These are phyloP conservation scores for Trichosporon sp. DNA, from an alignment of 1,284 basidiomycete species.

Conservation along the genomic window DNA sequence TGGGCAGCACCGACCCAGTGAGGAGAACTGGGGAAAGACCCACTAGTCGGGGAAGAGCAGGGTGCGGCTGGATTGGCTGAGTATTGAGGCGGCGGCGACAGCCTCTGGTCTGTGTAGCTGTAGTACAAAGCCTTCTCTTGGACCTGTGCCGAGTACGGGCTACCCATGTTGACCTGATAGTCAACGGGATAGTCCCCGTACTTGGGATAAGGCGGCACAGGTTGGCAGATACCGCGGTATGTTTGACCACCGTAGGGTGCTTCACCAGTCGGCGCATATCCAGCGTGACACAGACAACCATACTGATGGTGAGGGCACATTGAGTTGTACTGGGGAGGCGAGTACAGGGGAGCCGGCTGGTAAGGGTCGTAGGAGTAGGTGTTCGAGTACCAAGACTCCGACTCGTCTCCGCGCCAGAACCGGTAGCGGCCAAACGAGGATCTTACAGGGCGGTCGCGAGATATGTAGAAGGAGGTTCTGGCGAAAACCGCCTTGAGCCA, in stretches of 20 bases:
- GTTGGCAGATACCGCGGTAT: background rate
- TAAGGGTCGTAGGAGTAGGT: background rate
- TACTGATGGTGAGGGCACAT: background rate
- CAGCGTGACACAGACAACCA: background rate
- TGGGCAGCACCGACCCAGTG: background rate
- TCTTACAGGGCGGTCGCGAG: background rate
- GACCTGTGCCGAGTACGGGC: background rate
- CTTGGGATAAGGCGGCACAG: background rate
- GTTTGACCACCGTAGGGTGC: background rate
- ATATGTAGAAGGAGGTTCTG: background rate
- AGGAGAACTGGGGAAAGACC: background rate
- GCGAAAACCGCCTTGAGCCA: background rate
- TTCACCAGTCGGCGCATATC: background rate
- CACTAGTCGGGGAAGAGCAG: background rate
- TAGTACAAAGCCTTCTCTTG: background rate
- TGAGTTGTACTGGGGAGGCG: background rate
- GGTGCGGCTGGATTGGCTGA: too few species aligned
- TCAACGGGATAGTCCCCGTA: background rate
- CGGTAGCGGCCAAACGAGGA: background rate
- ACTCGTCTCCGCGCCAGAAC: background rate
- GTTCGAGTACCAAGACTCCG: background rate
- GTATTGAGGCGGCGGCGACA: background rate
- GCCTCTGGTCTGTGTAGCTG: background rate
- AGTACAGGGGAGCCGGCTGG: background rate
- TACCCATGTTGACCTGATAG: too few species aligned